Evolutionary conservation across 1,139 yeast genomes (phyloP).

Genomic region (Blastobotrys indianensis): DNA sequence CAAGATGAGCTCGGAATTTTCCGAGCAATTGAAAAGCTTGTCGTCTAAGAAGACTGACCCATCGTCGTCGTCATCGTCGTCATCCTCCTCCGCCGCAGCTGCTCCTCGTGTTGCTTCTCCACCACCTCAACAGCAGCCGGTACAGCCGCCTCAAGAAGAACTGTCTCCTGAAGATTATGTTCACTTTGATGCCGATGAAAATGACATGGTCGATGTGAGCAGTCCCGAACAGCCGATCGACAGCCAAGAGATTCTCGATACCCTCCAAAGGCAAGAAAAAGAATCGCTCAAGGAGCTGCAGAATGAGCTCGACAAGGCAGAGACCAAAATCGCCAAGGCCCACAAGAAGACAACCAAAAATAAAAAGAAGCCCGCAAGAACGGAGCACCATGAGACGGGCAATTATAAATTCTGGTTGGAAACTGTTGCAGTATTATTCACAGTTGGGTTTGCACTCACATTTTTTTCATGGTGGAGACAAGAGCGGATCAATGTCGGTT

Average conservation of each 20-base stretch:
- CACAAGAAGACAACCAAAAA: conserved; percentile 8
- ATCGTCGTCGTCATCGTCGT: too few species aligned
- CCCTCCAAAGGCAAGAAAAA: conserved; percentile 8
- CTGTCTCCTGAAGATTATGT: too few species aligned
- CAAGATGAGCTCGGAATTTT: conserved; percentile 23
- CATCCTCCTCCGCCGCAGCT: too few species aligned
- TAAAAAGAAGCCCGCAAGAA: conserved; percentile 7
- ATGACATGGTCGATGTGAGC: not conserved
- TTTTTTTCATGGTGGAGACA: conserved; percentile 31
- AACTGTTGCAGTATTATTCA: conserved; percentile 6
- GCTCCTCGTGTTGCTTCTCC: too few species aligned
- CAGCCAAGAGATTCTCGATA: not conserved
- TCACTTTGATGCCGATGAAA: too few species aligned
- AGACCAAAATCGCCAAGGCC: conserved; percentile 12
- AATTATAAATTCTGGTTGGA: conserved; percentile 9
- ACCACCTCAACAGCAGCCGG: not conserved
- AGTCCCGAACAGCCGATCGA: conserved; percentile 1
- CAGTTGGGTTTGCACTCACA: conserved; percentile 17
- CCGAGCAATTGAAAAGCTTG: conserved; percentile 12
- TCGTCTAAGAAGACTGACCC: conserved; percentile 1
- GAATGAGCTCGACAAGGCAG: conserved; percentile 11
- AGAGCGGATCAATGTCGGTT: conserved; percentile 31
- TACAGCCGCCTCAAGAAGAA: conserved; percentile 1
- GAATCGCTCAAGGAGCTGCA: conserved; percentile 12
- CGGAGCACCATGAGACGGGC: too few species aligned